These are phyloP conservation scores for Talaromyces amestolkiae DNA, from an alignment of 2,329 filamentous ascomycete genomes.

Conservation along the genomic window DNA sequence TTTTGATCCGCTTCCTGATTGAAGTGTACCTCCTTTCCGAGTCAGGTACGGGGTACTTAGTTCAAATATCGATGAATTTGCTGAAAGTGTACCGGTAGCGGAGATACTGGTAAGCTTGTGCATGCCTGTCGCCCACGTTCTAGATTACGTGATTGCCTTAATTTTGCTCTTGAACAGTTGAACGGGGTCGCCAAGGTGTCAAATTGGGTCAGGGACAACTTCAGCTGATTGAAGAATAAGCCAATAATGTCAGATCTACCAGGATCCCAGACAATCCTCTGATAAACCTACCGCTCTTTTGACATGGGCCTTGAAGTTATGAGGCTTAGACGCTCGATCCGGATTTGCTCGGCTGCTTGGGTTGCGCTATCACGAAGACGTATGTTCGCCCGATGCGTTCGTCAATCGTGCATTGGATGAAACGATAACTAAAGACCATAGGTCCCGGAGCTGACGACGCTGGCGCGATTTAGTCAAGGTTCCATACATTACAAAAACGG, in stretches of 20 bases:
- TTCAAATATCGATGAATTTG: not conserved
- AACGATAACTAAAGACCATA: not conserved
- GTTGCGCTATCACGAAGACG: not conserved
- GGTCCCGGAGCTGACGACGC: not conserved
- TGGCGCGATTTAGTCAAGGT: not conserved
- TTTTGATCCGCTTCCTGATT: not conserved
- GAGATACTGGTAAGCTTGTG: not conserved
- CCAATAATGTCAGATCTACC: not conserved
- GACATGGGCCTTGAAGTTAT: not conserved
- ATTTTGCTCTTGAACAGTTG: not conserved
- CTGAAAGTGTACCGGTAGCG: not conserved
- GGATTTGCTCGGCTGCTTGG: not conserved
- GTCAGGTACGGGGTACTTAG: not conserved
- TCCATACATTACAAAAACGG: not conserved
- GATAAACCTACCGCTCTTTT: not conserved
- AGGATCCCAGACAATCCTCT: not conserved
- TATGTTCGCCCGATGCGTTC: not conserved
- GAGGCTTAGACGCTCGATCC: not conserved
- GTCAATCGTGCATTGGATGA: not conserved
- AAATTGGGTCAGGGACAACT: not conserved
- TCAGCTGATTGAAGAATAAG: not conserved
- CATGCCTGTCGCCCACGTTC: not conserved
- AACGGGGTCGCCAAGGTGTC: not conserved
- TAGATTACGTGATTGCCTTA: not conserved
- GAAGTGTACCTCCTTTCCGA: not conserved